Conservation (phyloP, 176 grass and related monocot species). For the Poa pratensis region DNA sequence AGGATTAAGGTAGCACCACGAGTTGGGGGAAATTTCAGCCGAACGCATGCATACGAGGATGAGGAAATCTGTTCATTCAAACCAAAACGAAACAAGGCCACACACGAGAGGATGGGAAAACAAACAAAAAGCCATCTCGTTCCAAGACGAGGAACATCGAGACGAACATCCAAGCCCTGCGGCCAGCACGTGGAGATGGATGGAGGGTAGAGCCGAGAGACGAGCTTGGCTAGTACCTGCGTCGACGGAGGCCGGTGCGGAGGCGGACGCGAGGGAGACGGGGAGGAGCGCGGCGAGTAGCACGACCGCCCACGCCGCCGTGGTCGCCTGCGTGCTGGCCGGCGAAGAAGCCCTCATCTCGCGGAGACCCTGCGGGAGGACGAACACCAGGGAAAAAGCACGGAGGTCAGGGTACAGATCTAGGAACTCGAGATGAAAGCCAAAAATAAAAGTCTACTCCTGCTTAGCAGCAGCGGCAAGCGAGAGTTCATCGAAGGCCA, state of each 20-base stretch:
- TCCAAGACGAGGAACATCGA: background rate
- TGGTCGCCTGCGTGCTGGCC: background rate
- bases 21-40: background rate
- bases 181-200: background rate
- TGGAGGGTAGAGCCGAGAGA: too few species aligned
- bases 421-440: background rate
- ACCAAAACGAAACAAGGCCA: background rate
- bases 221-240: conserved; percentile 11
- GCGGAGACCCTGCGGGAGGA: conserved; percentile 10
- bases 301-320: background rate
- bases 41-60: background rate
- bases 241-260: conserved; percentile 3
- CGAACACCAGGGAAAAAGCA: background rate
- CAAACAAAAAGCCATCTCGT: background rate
- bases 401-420: background rate
- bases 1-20: background rate
- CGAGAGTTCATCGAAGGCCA: too few species aligned
- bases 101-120: background rate
- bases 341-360: conserved; percentile 6
- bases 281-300: conserved; percentile 31
- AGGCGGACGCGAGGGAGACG: background rate
- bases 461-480: too few species aligned
- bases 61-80: background rate
- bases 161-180: background rate
- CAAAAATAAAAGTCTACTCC: background rate